These are phyloP conservation scores for Alternaria conjuncta DNA, from an alignment of 2,329 filamentous ascomycete genomes.

Conservation along the genomic window DNA sequence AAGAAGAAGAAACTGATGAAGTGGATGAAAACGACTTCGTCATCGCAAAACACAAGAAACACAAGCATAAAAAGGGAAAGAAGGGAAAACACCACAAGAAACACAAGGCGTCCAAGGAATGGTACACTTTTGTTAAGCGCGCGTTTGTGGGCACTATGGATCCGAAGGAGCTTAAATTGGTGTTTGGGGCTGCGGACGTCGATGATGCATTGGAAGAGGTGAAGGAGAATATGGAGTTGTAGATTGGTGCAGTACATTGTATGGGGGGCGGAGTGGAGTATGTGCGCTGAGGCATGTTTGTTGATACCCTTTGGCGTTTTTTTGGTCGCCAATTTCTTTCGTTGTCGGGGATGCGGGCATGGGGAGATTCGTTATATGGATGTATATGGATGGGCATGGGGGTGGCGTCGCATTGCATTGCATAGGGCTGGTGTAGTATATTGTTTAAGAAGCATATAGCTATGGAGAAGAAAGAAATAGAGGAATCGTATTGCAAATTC, in stretches of 20 bases:
- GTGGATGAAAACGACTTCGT: slow-evolving; percentile 28
- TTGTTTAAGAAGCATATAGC: background rate
- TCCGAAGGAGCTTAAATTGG: slow-evolving; percentile 65
- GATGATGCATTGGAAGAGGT: slow-evolving; percentile 4
- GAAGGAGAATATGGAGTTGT: slow-evolving; percentile 30
- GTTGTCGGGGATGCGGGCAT: background rate
- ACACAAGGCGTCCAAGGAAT: slow-evolving; percentile 65
- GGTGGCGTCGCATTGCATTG: background rate
- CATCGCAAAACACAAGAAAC: slow-evolving; percentile 49
- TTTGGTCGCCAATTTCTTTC: background rate
- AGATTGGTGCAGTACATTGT: background rate
- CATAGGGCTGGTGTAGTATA: background rate
- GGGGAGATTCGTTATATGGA: background rate
- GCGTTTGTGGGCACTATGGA: slow-evolving; percentile 80
- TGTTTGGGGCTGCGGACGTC: slow-evolving; percentile 20
- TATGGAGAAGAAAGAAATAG: background rate
- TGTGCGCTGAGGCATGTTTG: background rate
- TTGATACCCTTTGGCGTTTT: slow-evolving; percentile 1
- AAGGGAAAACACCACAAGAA: slow-evolving; percentile 57
- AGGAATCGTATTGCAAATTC: background rate
- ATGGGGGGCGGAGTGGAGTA: background rate
- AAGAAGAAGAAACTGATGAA: slow-evolving; percentile 38
- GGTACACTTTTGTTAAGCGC: slow-evolving; percentile 77
- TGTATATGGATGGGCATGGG: background rate
- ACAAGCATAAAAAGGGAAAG: slow-evolving; percentile 59